Percentiles rank a stretch among this genome's conserved stretches.
Evolutionary conservation across 495 filamentous ascomycete genomes (phyloP).

Genomic region (Cercophora newfieldiana): DNA sequence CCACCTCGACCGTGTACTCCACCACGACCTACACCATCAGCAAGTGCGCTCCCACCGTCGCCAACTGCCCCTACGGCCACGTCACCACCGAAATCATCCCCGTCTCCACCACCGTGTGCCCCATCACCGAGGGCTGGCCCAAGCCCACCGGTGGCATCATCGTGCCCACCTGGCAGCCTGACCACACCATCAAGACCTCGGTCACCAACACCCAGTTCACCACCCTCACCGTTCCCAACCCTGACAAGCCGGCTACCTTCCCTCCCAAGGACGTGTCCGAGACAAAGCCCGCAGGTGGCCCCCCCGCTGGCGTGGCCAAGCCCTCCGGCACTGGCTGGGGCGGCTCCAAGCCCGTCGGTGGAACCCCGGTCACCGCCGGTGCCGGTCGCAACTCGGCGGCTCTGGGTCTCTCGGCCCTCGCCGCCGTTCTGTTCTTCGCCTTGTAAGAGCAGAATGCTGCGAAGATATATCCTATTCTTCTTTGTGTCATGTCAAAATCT

Average conservation of each 20-base stretch:
- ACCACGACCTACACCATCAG: slow-evolving; percentile 58
- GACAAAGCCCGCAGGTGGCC: background rate
- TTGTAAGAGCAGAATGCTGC: slow-evolving; percentile 17
- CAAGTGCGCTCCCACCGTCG: slow-evolving; percentile 55
- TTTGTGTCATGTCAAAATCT: slow-evolving; percentile 4
- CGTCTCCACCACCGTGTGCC: slow-evolving; percentile 40
- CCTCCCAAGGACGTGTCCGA: background rate
- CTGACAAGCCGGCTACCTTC: slow-evolving; percentile 1
- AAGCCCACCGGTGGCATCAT: slow-evolving; percentile 6
- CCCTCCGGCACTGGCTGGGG: background rate
- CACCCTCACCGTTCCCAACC: slow-evolving; percentile 30
- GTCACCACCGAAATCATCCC: slow-evolving; percentile 42
- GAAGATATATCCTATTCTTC: slow-evolving; percentile 5
- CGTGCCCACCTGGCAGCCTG: slow-evolving; percentile 9
- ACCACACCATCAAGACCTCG: slow-evolving; percentile 11
- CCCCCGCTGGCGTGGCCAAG: slow-evolving; percentile 1
- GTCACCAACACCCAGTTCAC: slow-evolving; percentile 23
- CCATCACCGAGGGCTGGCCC: slow-evolving; percentile 25
- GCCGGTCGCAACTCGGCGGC: slow-evolving; percentile 31
- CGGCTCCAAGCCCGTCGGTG: slow-evolving; percentile 9
- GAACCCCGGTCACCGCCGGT: slow-evolving; percentile 27
- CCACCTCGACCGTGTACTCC: slow-evolving; percentile 52
- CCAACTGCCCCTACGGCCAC: slow-evolving; percentile 54
- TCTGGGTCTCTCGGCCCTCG: slow-evolving; percentile 24
- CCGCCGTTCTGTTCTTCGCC: slow-evolving; percentile 28